A percentile compares a stretch with the other conserved stretches of the same genome.
Evolutionary conservation across 176 grass and related monocot genomes (phyloP).

Genomic region (Musa itinerans): DNA sequence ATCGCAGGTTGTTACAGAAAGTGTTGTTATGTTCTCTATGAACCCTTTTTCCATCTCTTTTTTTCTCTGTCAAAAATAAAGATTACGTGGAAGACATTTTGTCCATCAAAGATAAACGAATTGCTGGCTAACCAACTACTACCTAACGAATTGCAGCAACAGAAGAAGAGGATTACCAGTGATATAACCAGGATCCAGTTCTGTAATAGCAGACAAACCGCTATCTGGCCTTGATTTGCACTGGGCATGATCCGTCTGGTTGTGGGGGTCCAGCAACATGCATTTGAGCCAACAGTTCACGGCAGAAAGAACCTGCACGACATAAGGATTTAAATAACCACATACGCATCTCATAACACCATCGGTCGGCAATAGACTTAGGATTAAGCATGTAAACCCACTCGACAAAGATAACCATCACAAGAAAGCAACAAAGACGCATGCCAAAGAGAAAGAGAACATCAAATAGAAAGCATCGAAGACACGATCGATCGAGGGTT

Average conservation of each 20-base stretch:
- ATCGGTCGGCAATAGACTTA: neutral
- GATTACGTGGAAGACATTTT: neutral
- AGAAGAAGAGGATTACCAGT: conserved; percentile 40
- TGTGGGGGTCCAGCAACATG: conserved; percentile 89
- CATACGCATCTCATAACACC: neutral
- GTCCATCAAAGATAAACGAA: neutral
- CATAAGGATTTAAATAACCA: conserved; percentile 1
- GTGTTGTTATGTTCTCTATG: too few relatives aligned
- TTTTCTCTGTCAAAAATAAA: neutral
- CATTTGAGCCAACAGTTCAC: conserved; percentile 98
- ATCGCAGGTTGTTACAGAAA: too few relatives aligned
- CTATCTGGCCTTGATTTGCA: conserved; percentile 94
- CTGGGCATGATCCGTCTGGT: conserved; percentile 79
- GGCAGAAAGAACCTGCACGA: conserved; percentile 74
- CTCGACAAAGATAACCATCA: neutral
- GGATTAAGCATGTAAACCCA: neutral
- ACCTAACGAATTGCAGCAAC: neutral
- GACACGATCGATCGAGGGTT: neutral
- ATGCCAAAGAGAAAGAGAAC: neutral
- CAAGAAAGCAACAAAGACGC: neutral
- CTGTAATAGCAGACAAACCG: conserved; percentile 95
- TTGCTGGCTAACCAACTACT: neutral
- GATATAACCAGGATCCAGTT: conserved; percentile 93
- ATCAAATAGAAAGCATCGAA: neutral
- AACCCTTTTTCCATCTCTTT: neutral